A percentile compares a stretch with the other conserved stretches of the same genome.
phyloP scores from a whole-genome alignment of 2,329 filamentous ascomycete species.

The Sporothrix pseudoabietina region DNA sequence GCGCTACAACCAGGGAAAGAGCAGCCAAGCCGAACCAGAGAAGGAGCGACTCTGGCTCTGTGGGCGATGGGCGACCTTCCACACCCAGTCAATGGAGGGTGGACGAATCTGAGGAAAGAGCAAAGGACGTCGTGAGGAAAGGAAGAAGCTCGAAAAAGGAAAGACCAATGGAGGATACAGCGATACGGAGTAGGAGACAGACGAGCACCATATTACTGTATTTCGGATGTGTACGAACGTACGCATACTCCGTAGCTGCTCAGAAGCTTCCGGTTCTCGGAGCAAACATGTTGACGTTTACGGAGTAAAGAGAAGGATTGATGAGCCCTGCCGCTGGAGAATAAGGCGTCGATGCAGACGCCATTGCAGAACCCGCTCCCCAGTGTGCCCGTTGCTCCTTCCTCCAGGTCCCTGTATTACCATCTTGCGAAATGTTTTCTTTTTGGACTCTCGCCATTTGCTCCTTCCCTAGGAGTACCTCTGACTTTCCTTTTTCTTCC shows the following conservation, averaged over 20 bases:
- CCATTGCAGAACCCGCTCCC: constrained; percentile 19
- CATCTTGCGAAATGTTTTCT: not conserved
- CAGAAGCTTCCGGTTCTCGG: not conserved
- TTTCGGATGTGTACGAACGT: too few relatives aligned
- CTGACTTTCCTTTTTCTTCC: not conserved
- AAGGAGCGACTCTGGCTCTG: not conserved
- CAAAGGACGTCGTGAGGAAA: not conserved
- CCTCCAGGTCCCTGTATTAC: not conserved
- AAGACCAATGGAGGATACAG: not conserved
- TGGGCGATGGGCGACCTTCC: not conserved
- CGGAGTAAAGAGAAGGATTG: not conserved
- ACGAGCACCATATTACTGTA: not conserved
- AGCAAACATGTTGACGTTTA: not conserved
- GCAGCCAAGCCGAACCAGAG: constrained; percentile 14
- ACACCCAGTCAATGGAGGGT: not conserved
- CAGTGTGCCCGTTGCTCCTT: not conserved
- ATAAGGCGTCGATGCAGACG: not conserved
- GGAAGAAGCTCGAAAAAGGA: not conserved
- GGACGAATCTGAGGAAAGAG: not conserved
- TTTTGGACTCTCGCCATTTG: constrained; percentile 4
- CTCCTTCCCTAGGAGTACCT: not conserved
- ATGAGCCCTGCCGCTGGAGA: constrained; percentile 6
- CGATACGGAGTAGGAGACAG: not conserved
- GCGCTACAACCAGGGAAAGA: constrained; percentile 17
- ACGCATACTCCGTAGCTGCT: not conserved